Evolutionary conservation across 2,329 filamentous ascomycete genomes (phyloP).

Genomic region (Helicocarpus griseus): DNA sequence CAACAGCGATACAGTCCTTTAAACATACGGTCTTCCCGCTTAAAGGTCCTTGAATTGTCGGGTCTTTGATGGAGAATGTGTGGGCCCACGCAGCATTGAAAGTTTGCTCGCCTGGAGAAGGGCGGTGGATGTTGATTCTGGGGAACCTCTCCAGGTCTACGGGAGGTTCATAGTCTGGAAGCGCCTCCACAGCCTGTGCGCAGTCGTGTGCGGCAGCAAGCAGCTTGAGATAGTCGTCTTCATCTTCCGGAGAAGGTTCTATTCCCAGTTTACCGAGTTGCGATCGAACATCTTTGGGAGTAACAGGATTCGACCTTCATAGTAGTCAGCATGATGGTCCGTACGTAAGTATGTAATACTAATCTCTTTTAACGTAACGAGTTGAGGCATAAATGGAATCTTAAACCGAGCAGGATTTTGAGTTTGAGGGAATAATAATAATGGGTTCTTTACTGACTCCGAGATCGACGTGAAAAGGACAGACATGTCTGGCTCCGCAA

Average conservation of each 20-base stretch:
- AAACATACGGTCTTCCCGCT: conserved; percentile 40
- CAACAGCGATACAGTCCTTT: conserved; percentile 48
- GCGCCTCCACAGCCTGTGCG: conserved; percentile 34
- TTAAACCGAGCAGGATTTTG: no score
- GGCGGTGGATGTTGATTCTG: conserved; percentile 35
- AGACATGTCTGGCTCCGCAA: neutral
- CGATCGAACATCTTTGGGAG: conserved; percentile 29
- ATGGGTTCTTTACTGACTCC: neutral
- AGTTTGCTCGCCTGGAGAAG: conserved; percentile 32
- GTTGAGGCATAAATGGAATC: no score
- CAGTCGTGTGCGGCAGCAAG: conserved; percentile 45
- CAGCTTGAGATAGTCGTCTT: conserved; percentile 38
- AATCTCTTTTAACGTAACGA: no score
- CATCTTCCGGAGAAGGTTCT: conserved; percentile 27
- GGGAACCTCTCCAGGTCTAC: conserved; percentile 37
- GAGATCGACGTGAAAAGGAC: neutral
- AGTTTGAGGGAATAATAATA: neutral
- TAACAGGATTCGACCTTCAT: conserved; percentile 29
- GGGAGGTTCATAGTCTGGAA: conserved; percentile 40
- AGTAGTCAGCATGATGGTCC: neutral
- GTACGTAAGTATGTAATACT: no score
- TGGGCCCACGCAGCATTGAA: conserved; percentile 45
- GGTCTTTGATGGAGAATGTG: conserved; percentile 37
- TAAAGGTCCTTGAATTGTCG: conserved; percentile 19
- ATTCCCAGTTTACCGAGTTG: conserved; percentile 30